Evolutionary conservation across 441 rosid species (phyloP), one percentile per base, ranked within the genome.

Genomic region (Euphorbia celastroides): DNA sequence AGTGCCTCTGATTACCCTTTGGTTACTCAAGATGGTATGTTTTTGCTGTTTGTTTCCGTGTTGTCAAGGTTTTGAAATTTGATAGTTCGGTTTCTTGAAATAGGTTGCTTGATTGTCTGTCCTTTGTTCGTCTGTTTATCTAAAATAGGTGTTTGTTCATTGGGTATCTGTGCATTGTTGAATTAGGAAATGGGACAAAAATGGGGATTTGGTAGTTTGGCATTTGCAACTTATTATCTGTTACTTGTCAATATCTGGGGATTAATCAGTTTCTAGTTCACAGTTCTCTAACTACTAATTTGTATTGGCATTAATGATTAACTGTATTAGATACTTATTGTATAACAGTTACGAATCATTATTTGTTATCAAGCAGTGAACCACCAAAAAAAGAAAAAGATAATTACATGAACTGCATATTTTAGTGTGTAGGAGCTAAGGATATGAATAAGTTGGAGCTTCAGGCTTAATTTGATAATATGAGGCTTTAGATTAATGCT

Each of bases 1-100:
- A 31, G 73, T 75, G 81, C 71, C 26, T 77, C 81, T 12, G 81
- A 77, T 64, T 77, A 77, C 71, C 81, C 81, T 57, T 72, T 77
- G 63, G 68, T 77, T 12, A 77, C 81, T 38, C 81, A 77, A 57
- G 81, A 77, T 48, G 81, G 81, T 77, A 65, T 62, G 36, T n/a
- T 8, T 52, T 34, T 31, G 32, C 44, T 9, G 17, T 60, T 32
- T 17, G 2, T 4, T 5, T 60, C 27, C 3, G 23, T 34, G 50
- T 27, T 1, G 2, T 41, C 5, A n/a, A n/a, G n/a, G 5, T 22
- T 60, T 50, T 68, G 48, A 57, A 25, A 64, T 6, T 68, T 32
- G 26, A 34, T 68, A n/a, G 30, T 36, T 51, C 60, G 58, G 60
- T 68, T 54, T 31, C 41, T 67, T 23, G 4, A 22, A 0, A 30